Base-by-base conservation (phyloP, 1,284 basidiomycete genomes). In the Trametes hirsuta region DNA sequence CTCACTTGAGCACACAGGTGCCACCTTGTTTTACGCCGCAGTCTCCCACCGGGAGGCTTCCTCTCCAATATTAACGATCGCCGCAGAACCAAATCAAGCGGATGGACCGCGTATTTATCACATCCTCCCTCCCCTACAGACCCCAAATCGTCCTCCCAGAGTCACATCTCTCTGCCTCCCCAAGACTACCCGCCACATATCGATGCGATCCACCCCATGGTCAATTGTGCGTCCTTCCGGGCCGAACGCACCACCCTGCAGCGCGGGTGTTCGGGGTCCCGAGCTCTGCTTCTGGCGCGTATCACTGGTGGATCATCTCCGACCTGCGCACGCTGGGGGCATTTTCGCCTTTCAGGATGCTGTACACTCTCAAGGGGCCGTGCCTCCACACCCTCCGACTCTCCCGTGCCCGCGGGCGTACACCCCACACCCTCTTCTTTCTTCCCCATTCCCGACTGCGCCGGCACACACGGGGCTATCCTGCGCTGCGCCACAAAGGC, bases 301-400 rank as follows among this genome's bases (percentile, higher is more conserved):
- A 63, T 63, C 58, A 59, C 45, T 30, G 35, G 41, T 51, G 53
- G 53, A 58, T 53, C 58, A 63, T 59, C 58, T 61, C 59, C 55
- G 59, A 53, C 50, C 37, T 57, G 61, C 50, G 55, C 40, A 46
- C 53, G 34, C 53, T 50, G 46, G 55, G 59, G 22, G 34, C 53
- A 36, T 39, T 59, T 61, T 61, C 37, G 37, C 57, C 59, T 61
- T 64, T 22, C 53, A 39, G 53, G 59, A 65, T 48, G 57, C 58
- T 62, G 64, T 60, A 51, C 58, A 53, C 59, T 59, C 56, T 24
- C 58, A 53, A 48, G 47, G 30, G 30, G 30, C 55, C 55, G 24
- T 37, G 41, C 55, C 52, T 53, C 49, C 44, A 54, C 44, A 47
- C 55, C 24, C 56, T 34, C 55, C 47, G 37, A 24, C 58, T 44